Evolutionary conservation across 2,329 filamentous ascomycete genomes (phyloP).

Genomic region (Fusarium sp.): DNA sequence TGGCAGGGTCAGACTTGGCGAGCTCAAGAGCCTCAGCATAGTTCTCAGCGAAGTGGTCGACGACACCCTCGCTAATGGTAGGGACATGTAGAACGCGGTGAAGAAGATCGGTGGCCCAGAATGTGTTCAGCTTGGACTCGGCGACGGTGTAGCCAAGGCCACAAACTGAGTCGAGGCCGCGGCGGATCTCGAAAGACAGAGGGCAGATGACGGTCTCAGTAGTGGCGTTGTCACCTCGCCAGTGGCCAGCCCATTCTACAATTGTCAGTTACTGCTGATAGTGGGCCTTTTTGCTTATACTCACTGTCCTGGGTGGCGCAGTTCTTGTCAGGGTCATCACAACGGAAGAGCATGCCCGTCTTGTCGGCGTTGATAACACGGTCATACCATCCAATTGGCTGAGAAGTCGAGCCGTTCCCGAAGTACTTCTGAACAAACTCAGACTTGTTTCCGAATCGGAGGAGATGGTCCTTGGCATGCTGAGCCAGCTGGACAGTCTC

Average conservation of each 20-base stretch:
- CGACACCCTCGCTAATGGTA: slow-evolving; percentile 65
- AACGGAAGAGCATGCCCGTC: slow-evolving; percentile 69
- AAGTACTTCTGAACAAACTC: slow-evolving; percentile 75
- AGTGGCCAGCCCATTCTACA: slow-evolving; percentile 74
- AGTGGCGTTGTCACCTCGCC: slow-evolving; percentile 72
- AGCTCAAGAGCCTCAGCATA: slow-evolving; percentile 66
- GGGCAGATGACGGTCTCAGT: slow-evolving; percentile 77
- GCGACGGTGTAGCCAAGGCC: slow-evolving; percentile 71
- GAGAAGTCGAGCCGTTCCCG: slow-evolving; percentile 66
- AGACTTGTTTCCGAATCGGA: slow-evolving; percentile 66
- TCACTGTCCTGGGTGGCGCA: slow-evolving; percentile 62
- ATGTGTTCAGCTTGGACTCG: slow-evolving; percentile 65
- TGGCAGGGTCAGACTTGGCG: slow-evolving; percentile 59
- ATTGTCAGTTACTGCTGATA: not conserved
- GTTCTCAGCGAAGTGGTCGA: slow-evolving; percentile 71
- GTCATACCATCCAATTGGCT: slow-evolving; percentile 71
- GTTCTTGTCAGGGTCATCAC: slow-evolving; percentile 75
- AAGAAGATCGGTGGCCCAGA: slow-evolving; percentile 74
- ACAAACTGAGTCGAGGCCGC: slow-evolving; percentile 69
- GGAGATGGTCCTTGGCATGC: slow-evolving; percentile 72
- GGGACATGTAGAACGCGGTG: slow-evolving; percentile 75
- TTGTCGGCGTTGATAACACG: slow-evolving; percentile 69
- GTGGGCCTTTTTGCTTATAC: not conserved
- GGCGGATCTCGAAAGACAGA: slow-evolving; percentile 68
- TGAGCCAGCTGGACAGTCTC: slow-evolving; percentile 68